Evolutionary conservation across 176 grass and related monocot species (phyloP), one percentile per base, ranked within the genome.

Genomic region (Phoenix dactylifera): DNA sequence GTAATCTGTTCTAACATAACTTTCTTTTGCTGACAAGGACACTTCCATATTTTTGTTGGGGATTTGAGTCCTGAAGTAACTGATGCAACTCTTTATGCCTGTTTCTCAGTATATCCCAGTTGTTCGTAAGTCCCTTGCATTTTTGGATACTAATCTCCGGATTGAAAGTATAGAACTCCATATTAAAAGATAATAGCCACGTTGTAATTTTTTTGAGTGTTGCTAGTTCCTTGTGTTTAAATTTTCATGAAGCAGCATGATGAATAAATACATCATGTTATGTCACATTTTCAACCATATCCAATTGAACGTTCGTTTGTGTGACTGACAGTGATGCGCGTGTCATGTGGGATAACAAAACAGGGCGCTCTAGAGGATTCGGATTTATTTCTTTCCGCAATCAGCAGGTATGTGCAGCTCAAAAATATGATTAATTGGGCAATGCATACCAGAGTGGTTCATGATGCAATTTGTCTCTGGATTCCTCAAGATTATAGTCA

Each of bases 301-400:
- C 20, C 32, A 39, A 44, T 44, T 44, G 2, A 44, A 44, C 1
- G 9, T 44, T 44, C 10, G 12, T 44, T 44, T 44, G 35, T 44
- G 35, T 12, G 12, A 44, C 7, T 44, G 35, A 70, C 66, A 90
- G 87, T 57, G 82, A 90, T 83, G 87, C 87, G 23, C 79, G 87
- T 53, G 87, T 90, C 57, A 90, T 90, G 87, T 86, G 87, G 87
- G 87, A 90, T 67, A 90, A 90, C 57, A 86, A 90, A 90, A 90
- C 79, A 63, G 82, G 82, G 32, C 87, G 79, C 65, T 90, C 87
- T 39, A 90, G 87, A 86, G 87, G 82, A 77, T 90, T 86, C 74
- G 87, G 87, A 55, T 90, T 90, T 80, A 82, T 90, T 59, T 90
- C 87, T 65, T 90, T 90, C 69, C 82, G 87, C 62, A 80, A 77